Base-by-base conservation (phyloP, 73 alveolate genomes). In the Blepharisma stoltei region DNA sequence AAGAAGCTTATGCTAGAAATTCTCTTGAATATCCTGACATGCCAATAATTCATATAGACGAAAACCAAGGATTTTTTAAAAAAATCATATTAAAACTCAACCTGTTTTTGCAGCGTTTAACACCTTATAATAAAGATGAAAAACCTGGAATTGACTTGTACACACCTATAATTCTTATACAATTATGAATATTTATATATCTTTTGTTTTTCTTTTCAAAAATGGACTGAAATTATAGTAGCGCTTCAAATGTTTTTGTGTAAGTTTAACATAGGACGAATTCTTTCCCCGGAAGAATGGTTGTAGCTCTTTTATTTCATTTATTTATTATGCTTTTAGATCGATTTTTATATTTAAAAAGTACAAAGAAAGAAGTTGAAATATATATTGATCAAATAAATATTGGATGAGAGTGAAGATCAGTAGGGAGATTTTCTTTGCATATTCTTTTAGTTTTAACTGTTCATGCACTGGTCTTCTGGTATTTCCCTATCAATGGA, bases 1-100 rank as follows among this genome's bases (percentile, higher is more conserved):
- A 69, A 69, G 32, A 69, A 43, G 79, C 79, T 69, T 9, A 69
- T n/a, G 20, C 38, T 0, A 23, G 79, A 44, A 44, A 20, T 32
- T 32, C 41, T 32, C 41, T 32, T 32, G 41, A 32, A 32, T 32
- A 32, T 32, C 41, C 41, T 32, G 41, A 32, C 3, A 32, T 32
- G 41, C 41, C 41, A 32, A 32, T 32, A 32, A 0, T 32, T 3
- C 41, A 32, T 32, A 3, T 32, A 32, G 41, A 32, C 3, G 41
- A 32, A 32, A 32, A 32, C 41, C 41, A 32, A 32, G 41, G 41
- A 32, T 32, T 32, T 32, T 32, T 32, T 32, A 32, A 32, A 32
- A 32, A 32, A 3, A 32, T 32, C 41, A 32, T 32, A 32, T 32
- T 32, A 32, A 32, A 32, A 32, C 41, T 32, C 41, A 32, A 32